Base-by-base conservation (phyloP, 139 green algal genomes). In the Chlamydomonas schloesseri region DNA sequence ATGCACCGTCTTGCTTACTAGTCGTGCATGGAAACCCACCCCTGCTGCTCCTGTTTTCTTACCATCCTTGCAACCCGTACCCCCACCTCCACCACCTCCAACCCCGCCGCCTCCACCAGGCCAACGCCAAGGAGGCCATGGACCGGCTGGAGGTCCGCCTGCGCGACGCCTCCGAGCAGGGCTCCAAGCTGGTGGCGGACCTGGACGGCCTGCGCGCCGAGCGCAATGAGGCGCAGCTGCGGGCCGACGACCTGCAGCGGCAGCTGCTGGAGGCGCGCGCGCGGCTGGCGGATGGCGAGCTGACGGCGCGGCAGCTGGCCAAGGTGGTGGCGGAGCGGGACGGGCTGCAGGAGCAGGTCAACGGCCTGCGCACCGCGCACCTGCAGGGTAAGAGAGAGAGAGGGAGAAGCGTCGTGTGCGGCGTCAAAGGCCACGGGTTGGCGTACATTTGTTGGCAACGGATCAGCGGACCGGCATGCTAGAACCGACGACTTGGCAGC, bases 151-250 rank as follows among this genome's bases (percentile, higher is more conserved):
- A 88, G 60, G 18, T n/a, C 18, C 58, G 72, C 46, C 62, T 82
- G 72, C 73, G 73, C 0, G 83, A 88, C n/a, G 72, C 71, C 13
- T 58, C 11, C 24, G 72, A 79, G 9, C 55, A 76, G 71, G 62
- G 73, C 31, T n/a, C 46, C 31, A 50, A 46, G 73, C 60, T 83
- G 83, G 53, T 69, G 31, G 42, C n/a, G 6, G 83, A 88, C 20
- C 46, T 88, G 73, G 73, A 88, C 28, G 26, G 24, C 18, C 34
- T 82, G 64, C 62, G 83, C 11, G 26, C 46, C 13, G 72, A 88
- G 83, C 83, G 83, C 13, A 60, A 58, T 37, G 83, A 88, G 47
- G 73, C 73, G 62, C 83, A 82, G 83, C 58, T 37, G 50, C 81
- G 71, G 64, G 72, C 60, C 18, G 83, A 88, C 53, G 83, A 88